Base-by-base conservation (phyloP, 148 eudicot genomes). In the Fagopyrum homotropicum region DNA sequence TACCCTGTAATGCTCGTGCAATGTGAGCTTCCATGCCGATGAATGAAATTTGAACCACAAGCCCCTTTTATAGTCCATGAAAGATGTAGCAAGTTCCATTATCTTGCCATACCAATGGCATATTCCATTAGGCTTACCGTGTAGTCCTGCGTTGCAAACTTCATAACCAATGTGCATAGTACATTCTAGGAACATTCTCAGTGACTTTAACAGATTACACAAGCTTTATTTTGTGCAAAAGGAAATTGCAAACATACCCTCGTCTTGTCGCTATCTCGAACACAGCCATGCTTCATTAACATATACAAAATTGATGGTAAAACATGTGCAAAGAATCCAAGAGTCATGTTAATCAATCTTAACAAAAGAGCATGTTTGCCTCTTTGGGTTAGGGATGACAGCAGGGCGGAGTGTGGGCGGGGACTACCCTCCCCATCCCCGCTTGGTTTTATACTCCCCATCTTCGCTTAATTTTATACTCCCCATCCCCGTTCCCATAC, bases 1-100 rank as follows among this genome's bases (percentile, higher is more conserved):
- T 64, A 64, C 70, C 70, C 70, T 64, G 70, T 35, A 35, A 64
- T 11, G 35, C 70, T 64, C 70, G 29, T 64, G 70, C 68, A 61
- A 26, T 9, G 1, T 61, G 68, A 22, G 12, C 4, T 26, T 3
- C 16, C 43, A 8, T 61, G 11, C 29, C 1, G 29, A 61, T 61
- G 68, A 9, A 26, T 29, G 16, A 29, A 30, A 2, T 9, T 61
- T 4, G 16, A 61, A 9, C 69, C 11, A 40, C n/a, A 30, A 29
- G 15, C 70, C 70, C 35, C 5, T 64, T 64, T 64, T 64, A 40
- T 64, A 40, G n/a, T 64, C 9, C 30, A 15, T 61, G 68, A 29
- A 52, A 52, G 17, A 52, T 15, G 22, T 9, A 60, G 16, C 68
- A 61, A 26, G 16, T 61, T 61, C 68, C 40, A 61, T 57, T 29